phyloP scores from a whole-genome alignment of 148 eudicot genomes.

The Nepenthes mirabilis region DNA sequence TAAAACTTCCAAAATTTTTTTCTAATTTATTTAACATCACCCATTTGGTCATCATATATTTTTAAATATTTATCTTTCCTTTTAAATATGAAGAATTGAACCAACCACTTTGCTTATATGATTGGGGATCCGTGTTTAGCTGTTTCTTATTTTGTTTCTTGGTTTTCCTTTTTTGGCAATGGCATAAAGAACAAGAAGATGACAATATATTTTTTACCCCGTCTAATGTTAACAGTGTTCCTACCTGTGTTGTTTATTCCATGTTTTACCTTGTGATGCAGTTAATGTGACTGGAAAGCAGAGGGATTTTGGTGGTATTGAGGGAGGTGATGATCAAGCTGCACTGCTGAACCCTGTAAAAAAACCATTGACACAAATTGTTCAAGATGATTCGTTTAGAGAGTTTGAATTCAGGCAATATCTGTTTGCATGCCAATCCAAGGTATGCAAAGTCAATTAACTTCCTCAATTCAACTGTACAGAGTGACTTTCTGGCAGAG shows the following conservation, averaged over 20 bases:
- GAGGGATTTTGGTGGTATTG: constrained; percentile 87
- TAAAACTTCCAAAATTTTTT: too few species aligned
- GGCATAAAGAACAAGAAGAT: too few species aligned
- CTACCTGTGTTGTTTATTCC: background rate
- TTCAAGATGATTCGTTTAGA: constrained; percentile 91
- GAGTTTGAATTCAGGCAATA: constrained; percentile 97
- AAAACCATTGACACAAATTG: constrained; percentile 64
- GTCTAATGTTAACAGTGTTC: too few species aligned
- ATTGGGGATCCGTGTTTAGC: too few species aligned
- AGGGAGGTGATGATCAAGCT: constrained; percentile 88
- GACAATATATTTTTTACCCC: too few species aligned
- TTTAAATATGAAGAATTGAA: too few species aligned
- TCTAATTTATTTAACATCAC: too few species aligned
- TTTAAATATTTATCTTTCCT: too few species aligned
- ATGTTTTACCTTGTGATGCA: constrained; percentile 14
- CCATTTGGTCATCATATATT: too few species aligned
- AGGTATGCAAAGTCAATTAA: constrained; percentile 35
- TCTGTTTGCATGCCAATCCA: constrained; percentile 94
- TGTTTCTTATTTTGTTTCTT: too few species aligned
- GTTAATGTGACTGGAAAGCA: constrained; percentile 58
- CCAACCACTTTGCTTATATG: too few species aligned
- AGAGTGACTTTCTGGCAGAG: background rate
- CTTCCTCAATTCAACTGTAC: background rate
- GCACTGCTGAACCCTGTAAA: constrained; percentile 56
- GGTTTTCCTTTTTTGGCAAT: too few species aligned